These are phyloP conservation scores for Zymoseptoria brevis DNA, from an alignment of 2,329 filamentous ascomycete genomes.

Conservation along the genomic window DNA sequence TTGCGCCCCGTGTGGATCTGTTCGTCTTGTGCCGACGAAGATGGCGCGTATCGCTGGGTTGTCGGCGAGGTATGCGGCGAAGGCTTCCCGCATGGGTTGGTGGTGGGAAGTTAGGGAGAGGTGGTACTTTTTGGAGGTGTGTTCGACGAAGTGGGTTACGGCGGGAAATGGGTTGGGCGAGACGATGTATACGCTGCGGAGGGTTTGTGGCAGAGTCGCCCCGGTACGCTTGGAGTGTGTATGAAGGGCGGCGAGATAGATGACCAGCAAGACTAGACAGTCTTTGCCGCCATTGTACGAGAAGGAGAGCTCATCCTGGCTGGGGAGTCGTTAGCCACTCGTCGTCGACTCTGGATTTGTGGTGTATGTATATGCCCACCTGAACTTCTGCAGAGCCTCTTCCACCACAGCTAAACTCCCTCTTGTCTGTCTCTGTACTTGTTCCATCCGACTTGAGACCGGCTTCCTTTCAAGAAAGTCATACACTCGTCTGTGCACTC, in stretches of 20 bases:
- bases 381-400: constrained; percentile 67
- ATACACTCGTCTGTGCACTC: constrained; percentile 53
- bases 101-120: constrained; percentile 68
- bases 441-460: constrained; percentile 49
- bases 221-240: constrained; percentile 23
- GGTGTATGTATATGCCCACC: constrained; percentile 43
- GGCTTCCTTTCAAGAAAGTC: constrained; percentile 57
- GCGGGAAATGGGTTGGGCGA: constrained; percentile 75
- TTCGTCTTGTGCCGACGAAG: constrained; percentile 79
- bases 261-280: constrained; percentile 82
- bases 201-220: constrained; percentile 36
- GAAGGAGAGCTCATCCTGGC: constrained; percentile 69
- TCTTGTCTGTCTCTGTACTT: constrained; percentile 67
- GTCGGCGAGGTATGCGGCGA: constrained; percentile 66
- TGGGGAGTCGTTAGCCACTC: constrained; percentile 30
- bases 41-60: constrained; percentile 63
- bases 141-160: constrained; percentile 74
- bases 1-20: constrained; percentile 78
- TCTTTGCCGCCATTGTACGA: constrained; percentile 99
- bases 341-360: not conserved
- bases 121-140: constrained; percentile 60
- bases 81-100: constrained; percentile 71
- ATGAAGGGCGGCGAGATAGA: constrained; percentile 64
- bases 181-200: constrained; percentile 85
- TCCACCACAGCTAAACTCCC: constrained; percentile 65